Evolutionary conservation across 768 basidiomycete genomes (phyloP).

Genomic region (Tricholoma bakamatsutake): DNA sequence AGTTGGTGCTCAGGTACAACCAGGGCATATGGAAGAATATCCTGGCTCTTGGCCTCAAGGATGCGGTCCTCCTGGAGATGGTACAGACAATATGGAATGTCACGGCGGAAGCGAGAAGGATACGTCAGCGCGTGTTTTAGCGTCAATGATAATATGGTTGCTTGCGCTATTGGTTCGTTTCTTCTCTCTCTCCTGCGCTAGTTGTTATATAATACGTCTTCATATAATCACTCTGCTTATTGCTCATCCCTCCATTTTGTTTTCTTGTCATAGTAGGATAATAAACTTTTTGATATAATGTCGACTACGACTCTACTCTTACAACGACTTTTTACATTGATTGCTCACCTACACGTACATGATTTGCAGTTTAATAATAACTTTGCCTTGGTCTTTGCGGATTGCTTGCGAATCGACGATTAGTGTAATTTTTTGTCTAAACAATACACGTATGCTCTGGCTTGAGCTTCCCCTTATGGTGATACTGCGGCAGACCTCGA

Average conservation of each 20-base stretch:
- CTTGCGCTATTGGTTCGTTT: not conserved
- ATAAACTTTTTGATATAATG: not conserved
- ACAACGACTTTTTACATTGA: not conserved
- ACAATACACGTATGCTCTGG: not conserved
- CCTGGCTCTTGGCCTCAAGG: slow-evolving; percentile 45
- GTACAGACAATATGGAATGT: slow-evolving; percentile 68
- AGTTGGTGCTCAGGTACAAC: slow-evolving; percentile 34
- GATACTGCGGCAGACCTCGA: not conserved
- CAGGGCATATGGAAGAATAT: slow-evolving; percentile 67
- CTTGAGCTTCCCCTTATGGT: not conserved
- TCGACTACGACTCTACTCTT: not conserved
- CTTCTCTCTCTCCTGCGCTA: not conserved
- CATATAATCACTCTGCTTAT: not conserved
- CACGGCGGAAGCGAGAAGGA: slow-evolving; percentile 53
- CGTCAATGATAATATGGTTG: not conserved
- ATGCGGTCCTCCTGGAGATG: slow-evolving; percentile 38
- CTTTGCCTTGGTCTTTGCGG: not conserved
- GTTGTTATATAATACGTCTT: not conserved
- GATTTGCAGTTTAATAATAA: not conserved
- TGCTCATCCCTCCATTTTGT: not conserved
- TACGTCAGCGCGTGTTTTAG: slow-evolving; percentile 2
- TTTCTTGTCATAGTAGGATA: not conserved
- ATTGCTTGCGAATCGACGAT: not conserved
- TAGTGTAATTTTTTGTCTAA: not conserved
- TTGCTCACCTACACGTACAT: not conserved